phyloP scores from a whole-genome alignment of 305 asterid species.

The Rubia peregrina region DNA sequence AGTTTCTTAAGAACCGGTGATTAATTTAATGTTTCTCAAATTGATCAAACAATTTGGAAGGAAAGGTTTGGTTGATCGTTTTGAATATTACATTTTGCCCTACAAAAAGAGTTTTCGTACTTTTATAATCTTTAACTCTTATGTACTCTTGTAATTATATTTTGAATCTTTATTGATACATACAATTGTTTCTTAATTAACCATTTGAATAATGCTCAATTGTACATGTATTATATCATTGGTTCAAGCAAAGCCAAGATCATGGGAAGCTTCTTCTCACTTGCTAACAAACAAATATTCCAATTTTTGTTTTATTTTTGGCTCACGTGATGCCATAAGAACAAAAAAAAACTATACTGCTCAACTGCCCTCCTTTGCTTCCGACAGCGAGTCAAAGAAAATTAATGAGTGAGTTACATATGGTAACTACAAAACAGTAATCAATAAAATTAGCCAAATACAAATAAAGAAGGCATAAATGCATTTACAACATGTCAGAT shows the following conservation, averaged over 20 bases:
- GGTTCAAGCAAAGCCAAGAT: not conserved
- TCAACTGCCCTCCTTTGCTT: not conserved
- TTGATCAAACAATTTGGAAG: not conserved
- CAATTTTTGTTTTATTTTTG: not conserved
- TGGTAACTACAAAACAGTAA: not conserved
- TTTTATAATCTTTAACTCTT: too few species aligned
- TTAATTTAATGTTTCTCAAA: too few species aligned
- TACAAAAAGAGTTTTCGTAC: too few species aligned
- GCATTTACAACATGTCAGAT: not conserved
- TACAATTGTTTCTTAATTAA: too few species aligned
- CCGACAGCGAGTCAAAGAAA: not conserved
- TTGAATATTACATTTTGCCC: too few species aligned
- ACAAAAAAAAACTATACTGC: not conserved
- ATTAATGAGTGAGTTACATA: slow-evolving; percentile 6
- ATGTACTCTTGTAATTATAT: not conserved
- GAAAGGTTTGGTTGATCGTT: not conserved
- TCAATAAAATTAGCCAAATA: not conserved
- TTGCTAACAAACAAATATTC: not conserved
- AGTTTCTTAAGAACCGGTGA: too few species aligned
- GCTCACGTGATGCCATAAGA: not conserved
- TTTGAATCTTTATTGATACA: not conserved
- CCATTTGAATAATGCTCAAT: not conserved
- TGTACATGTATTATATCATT: too few species aligned
- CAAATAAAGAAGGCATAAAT: not conserved
- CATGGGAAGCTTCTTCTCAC: not conserved